Evolutionary conservation across 73 alveolate genomes (phyloP).

Genomic region (Symbiodinium pilosum): DNA sequence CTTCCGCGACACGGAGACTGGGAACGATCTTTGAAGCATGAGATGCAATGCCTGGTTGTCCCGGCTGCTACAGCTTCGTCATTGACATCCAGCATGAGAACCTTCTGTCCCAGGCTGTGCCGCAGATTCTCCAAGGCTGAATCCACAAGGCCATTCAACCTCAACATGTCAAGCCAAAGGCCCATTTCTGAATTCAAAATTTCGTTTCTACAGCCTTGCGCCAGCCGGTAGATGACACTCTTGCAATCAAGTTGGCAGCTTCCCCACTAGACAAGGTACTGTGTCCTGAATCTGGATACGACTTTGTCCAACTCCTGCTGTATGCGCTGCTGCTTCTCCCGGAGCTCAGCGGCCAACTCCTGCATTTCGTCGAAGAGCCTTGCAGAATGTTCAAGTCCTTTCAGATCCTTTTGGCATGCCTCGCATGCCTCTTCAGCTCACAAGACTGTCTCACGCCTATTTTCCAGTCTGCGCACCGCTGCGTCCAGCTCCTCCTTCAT

Average conservation of each 20-base stretch:
- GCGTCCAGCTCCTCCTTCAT: conserved; percentile 55
- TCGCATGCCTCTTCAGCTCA: background rate
- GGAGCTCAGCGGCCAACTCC: conserved; percentile 39
- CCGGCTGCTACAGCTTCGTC: conserved; percentile 63
- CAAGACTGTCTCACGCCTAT: background rate
- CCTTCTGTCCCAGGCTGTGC: conserved; percentile 87
- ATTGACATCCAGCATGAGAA: conserved; percentile 46
- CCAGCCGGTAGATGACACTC: no score
- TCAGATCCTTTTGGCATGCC: background rate
- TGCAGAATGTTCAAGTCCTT: no score
- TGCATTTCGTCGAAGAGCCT: background rate
- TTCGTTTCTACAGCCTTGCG: no score
- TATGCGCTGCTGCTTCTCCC: conserved; percentile 22
- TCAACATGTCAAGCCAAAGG: no score
- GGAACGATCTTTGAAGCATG: conserved; percentile 89
- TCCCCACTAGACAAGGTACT: conserved; percentile 17
- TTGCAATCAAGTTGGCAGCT: no score
- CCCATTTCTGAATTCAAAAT: no score
- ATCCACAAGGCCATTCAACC: conserved; percentile 54
- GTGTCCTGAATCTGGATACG: conserved; percentile 37
- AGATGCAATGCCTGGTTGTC: conserved; percentile 65
- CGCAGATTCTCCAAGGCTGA: conserved; percentile 67
- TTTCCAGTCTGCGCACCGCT: conserved; percentile 39
- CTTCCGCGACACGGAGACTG: conserved; percentile 61
- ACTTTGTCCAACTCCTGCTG: conserved; percentile 62